A percentile compares a stretch with the other conserved stretches of the same genome.
Evolutionary conservation across 495 filamentous ascomycete species (phyloP).

Genomic region (Articulospora tetracladia): DNA sequence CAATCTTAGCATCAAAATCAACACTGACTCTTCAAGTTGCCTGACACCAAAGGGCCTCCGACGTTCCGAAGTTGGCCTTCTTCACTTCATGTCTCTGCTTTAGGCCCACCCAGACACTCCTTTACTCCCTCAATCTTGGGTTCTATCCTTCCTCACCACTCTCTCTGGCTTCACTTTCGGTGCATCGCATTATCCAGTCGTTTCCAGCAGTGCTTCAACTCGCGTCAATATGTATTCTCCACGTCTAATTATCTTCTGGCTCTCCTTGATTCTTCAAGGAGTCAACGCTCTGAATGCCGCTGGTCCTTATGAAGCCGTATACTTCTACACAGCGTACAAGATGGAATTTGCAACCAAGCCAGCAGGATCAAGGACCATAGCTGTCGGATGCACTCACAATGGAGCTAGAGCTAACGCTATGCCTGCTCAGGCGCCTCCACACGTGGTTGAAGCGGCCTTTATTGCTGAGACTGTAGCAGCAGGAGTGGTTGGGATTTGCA

Average conservation of each 20-base stretch:
- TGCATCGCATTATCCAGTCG: neutral
- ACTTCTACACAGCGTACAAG: neutral
- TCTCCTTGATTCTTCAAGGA: neutral
- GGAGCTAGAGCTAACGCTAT: neutral
- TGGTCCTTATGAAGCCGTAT: neutral
- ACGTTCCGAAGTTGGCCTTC: neutral
- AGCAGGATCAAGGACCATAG: neutral
- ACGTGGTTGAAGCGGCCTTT: neutral
- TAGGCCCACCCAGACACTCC: neutral
- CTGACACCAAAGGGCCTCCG: neutral
- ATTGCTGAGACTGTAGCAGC: neutral
- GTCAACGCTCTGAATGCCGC: neutral
- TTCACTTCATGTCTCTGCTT: neutral
- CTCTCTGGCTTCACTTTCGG: neutral
- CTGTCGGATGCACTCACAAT: neutral
- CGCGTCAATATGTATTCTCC: neutral
- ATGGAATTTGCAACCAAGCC: neutral
- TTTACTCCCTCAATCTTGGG: neutral
- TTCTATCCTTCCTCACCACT: neutral
- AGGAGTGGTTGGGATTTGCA: slow-evolving; percentile 1
- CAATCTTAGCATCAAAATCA: neutral
- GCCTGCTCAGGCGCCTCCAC: neutral
- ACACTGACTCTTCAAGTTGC: neutral
- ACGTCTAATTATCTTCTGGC: neutral
- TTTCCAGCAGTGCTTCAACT: neutral